Evolutionary conservation across 805 yeast species (phyloP).

Genomic region (Metschnikowia gelsemii): DNA sequence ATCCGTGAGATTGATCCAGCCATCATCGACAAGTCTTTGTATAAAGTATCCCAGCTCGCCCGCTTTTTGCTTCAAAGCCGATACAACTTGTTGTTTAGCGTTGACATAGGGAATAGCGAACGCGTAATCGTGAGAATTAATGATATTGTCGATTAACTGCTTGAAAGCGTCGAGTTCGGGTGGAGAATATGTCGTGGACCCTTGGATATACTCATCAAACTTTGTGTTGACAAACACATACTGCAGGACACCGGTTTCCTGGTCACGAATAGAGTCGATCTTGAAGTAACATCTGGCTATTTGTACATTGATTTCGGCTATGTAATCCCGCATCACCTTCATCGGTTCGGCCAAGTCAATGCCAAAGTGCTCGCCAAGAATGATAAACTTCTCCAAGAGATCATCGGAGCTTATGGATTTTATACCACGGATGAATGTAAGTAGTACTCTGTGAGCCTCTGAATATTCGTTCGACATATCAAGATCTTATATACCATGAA

Average conservation of each 20-base stretch:
- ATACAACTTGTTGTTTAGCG: slow-evolving; percentile 33
- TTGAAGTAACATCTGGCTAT: slow-evolving; percentile 42
- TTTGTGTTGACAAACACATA: slow-evolving; percentile 44
- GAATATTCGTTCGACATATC: slow-evolving; percentile 8
- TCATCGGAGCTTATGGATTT: slow-evolving; percentile 10
- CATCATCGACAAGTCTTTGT: slow-evolving; percentile 43
- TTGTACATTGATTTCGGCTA: slow-evolving; percentile 31
- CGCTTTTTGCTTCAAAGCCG: slow-evolving; percentile 27
- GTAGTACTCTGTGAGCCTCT: slow-evolving; percentile 20
- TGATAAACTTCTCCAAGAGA: slow-evolving; percentile 8
- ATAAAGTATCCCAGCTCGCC: slow-evolving; percentile 43
- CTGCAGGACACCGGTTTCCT: slow-evolving; percentile 29
- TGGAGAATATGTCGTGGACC: slow-evolving; percentile 33
- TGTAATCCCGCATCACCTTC: slow-evolving; percentile 14
- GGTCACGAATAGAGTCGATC: slow-evolving; percentile 41
- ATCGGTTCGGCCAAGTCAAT: slow-evolving; percentile 10
- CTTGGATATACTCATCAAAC: slow-evolving; percentile 42
- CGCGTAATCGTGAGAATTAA: slow-evolving; percentile 38
- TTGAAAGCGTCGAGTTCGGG: slow-evolving; percentile 45
- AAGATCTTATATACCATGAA: too few species aligned
- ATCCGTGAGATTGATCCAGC: slow-evolving; percentile 48
- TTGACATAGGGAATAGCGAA: slow-evolving; percentile 36
- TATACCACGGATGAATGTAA: slow-evolving; percentile 19
- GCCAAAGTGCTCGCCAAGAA: slow-evolving; percentile 12
- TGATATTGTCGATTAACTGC: slow-evolving; percentile 45